A percentile compares a stretch with the other conserved stretches of the same genome.
These are phyloP conservation scores for Epichloe brachyelytri DNA, from an alignment of 2,329 filamentous ascomycete species.

Conservation along the genomic window DNA sequence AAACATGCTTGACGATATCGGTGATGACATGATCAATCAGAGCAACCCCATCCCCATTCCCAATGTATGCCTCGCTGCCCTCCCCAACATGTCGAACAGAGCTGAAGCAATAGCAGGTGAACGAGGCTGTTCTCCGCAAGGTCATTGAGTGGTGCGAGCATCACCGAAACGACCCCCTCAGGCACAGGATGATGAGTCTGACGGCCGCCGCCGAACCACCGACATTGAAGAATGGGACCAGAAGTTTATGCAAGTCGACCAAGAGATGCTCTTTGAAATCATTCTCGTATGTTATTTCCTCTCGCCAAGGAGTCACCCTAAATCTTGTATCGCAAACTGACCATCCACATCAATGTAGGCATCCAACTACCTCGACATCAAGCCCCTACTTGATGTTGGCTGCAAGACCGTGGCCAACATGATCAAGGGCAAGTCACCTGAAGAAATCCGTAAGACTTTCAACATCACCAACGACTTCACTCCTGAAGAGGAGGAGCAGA, in stretches of 20 bases:
- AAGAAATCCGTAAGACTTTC: conserved; percentile 99
- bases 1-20: conserved; percentile 94
- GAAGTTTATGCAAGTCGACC: conserved; percentile 99
- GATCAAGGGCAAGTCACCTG: conserved; percentile 99
- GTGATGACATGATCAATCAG: conserved; percentile 41
- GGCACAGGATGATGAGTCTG: conserved; percentile 75
- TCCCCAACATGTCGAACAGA: neutral
- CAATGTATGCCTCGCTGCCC: conserved; percentile 43
- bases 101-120: conserved; percentile 46
- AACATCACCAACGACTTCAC: conserved; percentile 99
- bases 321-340: neutral
- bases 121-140: conserved; percentile 86
- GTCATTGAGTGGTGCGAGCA: conserved; percentile 97
- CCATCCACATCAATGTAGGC: conserved; percentile 40
- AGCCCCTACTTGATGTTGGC: conserved; percentile 90
- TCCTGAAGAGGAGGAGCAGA: conserved; percentile 97
- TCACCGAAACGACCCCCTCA: conserved; percentile 83
- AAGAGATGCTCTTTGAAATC: conserved; percentile 99
- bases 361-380: conserved; percentile 98
- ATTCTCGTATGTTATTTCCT: conserved; percentile 59
- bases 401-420: conserved; percentile 98
- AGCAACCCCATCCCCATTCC: conserved; percentile 72
- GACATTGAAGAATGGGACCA: conserved; percentile 99
- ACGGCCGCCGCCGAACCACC: conserved; percentile 94
- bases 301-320: neutral